Evolutionary conservation across 2,329 filamentous ascomycete species (phyloP).

Genomic region (Cladobotryum mycophilum): DNA sequence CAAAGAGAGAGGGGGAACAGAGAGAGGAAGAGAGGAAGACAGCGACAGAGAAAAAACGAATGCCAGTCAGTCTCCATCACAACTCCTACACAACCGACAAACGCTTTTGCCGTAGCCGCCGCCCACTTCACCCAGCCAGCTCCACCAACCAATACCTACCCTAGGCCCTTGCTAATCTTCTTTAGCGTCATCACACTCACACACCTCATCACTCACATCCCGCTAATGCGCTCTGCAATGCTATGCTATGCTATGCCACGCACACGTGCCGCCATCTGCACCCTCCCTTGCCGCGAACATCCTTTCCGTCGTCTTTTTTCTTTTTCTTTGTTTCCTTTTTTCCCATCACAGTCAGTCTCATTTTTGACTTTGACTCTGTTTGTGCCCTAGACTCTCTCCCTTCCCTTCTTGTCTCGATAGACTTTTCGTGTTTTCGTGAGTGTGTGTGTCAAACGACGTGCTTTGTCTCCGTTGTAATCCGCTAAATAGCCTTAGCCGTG

Average conservation of each 20-base stretch:
- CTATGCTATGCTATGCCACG: conserved; percentile 14
- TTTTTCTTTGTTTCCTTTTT: not conserved
- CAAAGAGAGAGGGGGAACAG: not conserved
- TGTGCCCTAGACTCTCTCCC: no score
- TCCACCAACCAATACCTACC: no score
- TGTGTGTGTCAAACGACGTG: not conserved
- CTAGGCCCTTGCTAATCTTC: no score
- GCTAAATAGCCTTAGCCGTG: not conserved
- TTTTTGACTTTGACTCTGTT: not conserved
- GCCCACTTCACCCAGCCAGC: no score
- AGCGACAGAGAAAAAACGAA: no score
- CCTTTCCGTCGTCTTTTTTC: not conserved
- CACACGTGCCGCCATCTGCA: conserved; percentile 15
- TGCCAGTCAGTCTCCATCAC: no score
- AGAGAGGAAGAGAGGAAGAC: no score
- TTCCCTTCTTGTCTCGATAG: no score
- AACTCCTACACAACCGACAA: no score
- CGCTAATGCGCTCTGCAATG: conserved; percentile 14
- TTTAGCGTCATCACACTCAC: not conserved
- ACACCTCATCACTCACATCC: conserved; percentile 6
- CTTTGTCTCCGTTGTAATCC: no score
- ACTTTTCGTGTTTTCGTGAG: not conserved
- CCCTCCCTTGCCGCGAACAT: not conserved
- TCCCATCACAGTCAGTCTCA: not conserved
- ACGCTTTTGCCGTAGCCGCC: no score